These are phyloP conservation scores for Mycena capillaripes DNA, from an alignment of 768 basidiomycete genomes.

Conservation along the genomic window DNA sequence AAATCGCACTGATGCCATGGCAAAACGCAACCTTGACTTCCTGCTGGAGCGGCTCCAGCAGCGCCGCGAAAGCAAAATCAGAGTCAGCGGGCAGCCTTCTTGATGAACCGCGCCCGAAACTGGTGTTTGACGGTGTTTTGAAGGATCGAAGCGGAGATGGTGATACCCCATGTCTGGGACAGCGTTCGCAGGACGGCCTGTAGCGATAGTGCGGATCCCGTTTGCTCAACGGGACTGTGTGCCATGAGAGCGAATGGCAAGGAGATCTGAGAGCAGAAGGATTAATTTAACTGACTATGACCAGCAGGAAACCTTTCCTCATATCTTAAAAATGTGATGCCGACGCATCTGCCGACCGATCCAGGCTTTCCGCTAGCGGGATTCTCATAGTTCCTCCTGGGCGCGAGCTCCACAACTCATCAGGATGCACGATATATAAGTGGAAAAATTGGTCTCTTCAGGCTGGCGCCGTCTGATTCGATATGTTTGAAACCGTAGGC, in stretches of 20 bases:
- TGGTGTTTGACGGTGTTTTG: background rate
- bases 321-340: too few species aligned
- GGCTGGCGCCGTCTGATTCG: too few species aligned
- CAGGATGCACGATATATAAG: too few species aligned
- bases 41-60: conserved; percentile 4
- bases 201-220: conserved; percentile 7
- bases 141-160: conserved; percentile 11
- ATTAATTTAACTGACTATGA: background rate
- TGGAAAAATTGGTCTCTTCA: too few species aligned
- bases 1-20: conserved; percentile 1
- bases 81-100: background rate
- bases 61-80: conserved; percentile 3
- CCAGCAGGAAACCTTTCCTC: too few species aligned
- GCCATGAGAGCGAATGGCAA: conserved; percentile 9
- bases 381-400: too few species aligned
- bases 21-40: background rate
- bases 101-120: background rate
- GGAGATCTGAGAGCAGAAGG: background rate
- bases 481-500: too few species aligned
- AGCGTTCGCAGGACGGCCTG: conserved; percentile 9
- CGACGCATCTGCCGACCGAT: too few species aligned
- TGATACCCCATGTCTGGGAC: conserved; percentile 14
- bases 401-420: too few species aligned
- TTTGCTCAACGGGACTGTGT: background rate
- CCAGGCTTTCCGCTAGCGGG: too few species aligned